Evolutionary conservation across 1,139 yeast species (phyloP), one percentile per base, ranked within the genome.

Genomic region (Saccharomyces hybrid): DNA sequence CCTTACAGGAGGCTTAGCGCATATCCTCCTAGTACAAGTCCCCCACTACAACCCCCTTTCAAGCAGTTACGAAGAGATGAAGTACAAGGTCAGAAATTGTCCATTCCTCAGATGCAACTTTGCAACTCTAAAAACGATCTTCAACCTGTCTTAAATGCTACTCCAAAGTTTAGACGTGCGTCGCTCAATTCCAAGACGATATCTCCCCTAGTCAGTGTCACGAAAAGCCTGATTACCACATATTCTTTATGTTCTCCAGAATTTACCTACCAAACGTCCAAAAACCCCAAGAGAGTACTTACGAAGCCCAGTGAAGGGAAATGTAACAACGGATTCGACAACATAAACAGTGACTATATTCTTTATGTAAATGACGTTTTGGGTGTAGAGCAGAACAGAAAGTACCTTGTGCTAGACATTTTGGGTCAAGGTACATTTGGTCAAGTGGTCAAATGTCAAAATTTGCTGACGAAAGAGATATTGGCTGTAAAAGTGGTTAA

Each of bases 401-500:
- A 88, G 66, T 91, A 91, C 67, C 77, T 93, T 64, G 97, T 95
- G 3, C 73, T 93, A 58, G 98, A 93, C 70, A 79, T 93, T 26
- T 73, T 95, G 49, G 99, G 99, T 0, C 93, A 91, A 60, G 99
- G 99, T 3, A 91, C 99, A 0, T 93, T 95, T 77, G 99, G 99
- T 4, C 99, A 93, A 71, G 99, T 95, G 53, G 98, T 91, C 34
- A 93, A 93, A 71, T 93, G 98, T 72, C 99, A 93, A 71, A 90
- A 93, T 69, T 76, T 93, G 70, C 76, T 83, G 50, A 90, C 95
- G 49, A 95, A 89, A 66, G 91, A 89, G 57, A 83, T 93, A 27
- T 89, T 91, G 48, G 99, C 99, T 0, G 96, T 95, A 47, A 93
- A 93, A 70, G 96, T 93, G 47, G 88, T 93, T 61, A 93, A 93